A percentile compares a stretch with the other conserved stretches of the same genome.
phyloP scores from a whole-genome alignment of 768 basidiomycete genomes.

The Rhodotorula toruloides region DNA sequence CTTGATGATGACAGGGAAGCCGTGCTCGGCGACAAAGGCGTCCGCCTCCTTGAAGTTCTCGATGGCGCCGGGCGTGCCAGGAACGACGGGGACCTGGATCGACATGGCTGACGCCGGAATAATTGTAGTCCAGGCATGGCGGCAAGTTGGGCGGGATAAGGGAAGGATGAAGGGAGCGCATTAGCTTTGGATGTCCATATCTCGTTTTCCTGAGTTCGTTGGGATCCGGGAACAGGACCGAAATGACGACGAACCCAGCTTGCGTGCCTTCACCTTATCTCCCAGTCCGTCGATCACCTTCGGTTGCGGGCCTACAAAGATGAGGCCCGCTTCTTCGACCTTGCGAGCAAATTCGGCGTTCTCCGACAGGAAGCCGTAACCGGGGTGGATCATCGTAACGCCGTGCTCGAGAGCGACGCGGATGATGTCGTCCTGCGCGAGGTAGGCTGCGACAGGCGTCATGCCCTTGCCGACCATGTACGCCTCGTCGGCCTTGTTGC shows the following conservation, averaged over 20 bases:
- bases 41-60: slow-evolving; percentile 70
- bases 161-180: too few relatives aligned
- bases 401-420: slow-evolving; percentile 67
- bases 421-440: slow-evolving; percentile 96
- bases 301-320: slow-evolving; percentile 91
- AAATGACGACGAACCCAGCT: slow-evolving; percentile 52
- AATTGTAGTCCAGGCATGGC: neutral
- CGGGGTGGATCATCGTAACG: slow-evolving; percentile 96
- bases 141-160: neutral
- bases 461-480: slow-evolving; percentile 96
- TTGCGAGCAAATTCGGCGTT: slow-evolving; percentile 95
- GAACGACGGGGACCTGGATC: slow-evolving; percentile 89
- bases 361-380: slow-evolving; percentile 57
- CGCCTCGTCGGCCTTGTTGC: slow-evolving; percentile 98
- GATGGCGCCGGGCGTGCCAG: slow-evolving; percentile 95
- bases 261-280: slow-evolving; percentile 96
- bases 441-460: slow-evolving; percentile 93
- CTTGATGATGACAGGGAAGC: slow-evolving; percentile 83
- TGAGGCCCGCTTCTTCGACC: slow-evolving; percentile 94
- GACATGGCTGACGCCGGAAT: slow-evolving; percentile 77
- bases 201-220: too few relatives aligned
- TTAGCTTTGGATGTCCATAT: too few relatives aligned
- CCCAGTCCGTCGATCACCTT: slow-evolving; percentile 96
- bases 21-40: slow-evolving; percentile 82
- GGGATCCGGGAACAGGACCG: neutral